Evolutionary conservation across 768 basidiomycete genomes (phyloP).

Genomic region (Rhodotorula sphaerocarpa): DNA sequence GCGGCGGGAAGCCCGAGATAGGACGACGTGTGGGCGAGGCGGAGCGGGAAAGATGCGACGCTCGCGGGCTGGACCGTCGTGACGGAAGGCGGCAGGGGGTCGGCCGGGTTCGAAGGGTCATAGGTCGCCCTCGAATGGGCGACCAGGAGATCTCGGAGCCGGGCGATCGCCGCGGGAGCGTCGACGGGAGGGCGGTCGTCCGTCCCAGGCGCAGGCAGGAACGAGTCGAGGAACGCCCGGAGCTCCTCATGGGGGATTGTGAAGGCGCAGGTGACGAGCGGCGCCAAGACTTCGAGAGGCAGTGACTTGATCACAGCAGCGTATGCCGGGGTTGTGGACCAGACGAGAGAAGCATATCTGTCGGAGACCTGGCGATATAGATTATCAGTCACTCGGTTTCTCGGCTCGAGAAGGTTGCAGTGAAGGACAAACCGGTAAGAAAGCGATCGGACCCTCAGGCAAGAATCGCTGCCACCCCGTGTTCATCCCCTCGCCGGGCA

Average conservation of each 20-base stretch:
- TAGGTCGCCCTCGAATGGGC: constrained; percentile 8
- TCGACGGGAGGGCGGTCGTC: neutral
- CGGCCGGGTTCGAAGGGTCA: constrained; percentile 47
- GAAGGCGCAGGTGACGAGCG: constrained; percentile 86
- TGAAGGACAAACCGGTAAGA: constrained; percentile 55
- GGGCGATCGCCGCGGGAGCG: constrained; percentile 32
- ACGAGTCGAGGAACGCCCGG: constrained; percentile 48
- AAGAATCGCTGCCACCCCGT: constrained; percentile 91
- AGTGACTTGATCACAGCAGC: constrained; percentile 63
- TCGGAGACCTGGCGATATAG: constrained; percentile 47
- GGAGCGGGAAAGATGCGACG: constrained; percentile 80
- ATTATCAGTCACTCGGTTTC: neutral
- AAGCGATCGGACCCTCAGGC: constrained; percentile 89
- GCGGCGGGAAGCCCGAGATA: constrained; percentile 56
- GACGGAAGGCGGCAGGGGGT: constrained; percentile 62
- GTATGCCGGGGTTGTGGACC: constrained; percentile 75
- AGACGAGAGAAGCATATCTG: constrained; percentile 74
- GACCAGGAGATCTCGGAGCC: constrained; percentile 19
- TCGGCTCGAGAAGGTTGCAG: neutral
- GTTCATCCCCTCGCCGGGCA: constrained; percentile 52
- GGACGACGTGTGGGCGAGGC: constrained; percentile 72
- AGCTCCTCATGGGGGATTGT: constrained; percentile 68
- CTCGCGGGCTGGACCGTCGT: constrained; percentile 61
- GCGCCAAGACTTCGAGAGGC: constrained; percentile 56
- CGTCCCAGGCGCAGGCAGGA: neutral